These are phyloP conservation scores for Lasiosphaeria hispida DNA, from an alignment of 495 filamentous ascomycete species.

Conservation along the genomic window DNA sequence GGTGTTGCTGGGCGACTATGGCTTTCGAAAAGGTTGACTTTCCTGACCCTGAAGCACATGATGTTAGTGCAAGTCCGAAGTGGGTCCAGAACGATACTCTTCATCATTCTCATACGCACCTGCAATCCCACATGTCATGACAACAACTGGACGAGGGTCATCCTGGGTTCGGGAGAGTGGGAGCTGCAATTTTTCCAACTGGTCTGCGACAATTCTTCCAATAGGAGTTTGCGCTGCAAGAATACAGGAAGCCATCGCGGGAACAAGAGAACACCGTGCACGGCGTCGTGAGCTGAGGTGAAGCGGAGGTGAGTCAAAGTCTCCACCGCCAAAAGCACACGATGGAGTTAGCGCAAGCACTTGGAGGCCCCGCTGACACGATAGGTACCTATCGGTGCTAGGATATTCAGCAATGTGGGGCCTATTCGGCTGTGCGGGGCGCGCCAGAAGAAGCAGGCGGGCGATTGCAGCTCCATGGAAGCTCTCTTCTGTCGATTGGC, in stretches of 20 bases:
- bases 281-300: neutral
- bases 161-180: conserved; percentile 5
- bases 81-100: too few relatives aligned
- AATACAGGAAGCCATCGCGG: neutral
- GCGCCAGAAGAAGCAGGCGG: conserved; percentile 3
- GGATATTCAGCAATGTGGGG: too few relatives aligned
- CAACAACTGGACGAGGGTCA: conserved; percentile 12
- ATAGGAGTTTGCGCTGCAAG: neutral
- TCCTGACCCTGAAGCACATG: conserved; percentile 5
- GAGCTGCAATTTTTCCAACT: conserved; percentile 8
- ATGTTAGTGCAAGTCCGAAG: neutral
- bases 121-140: conserved; percentile 21
- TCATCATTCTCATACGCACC: neutral
- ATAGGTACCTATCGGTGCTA: too few relatives aligned
- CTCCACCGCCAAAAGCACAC: too few relatives aligned
- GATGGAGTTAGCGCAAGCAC: too few relatives aligned
- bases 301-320: too few relatives aligned
- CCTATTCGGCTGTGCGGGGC: conserved; percentile 4
- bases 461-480: neutral
- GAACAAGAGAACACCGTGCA: neutral
- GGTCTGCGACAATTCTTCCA: neutral
- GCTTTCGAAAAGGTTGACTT: conserved; percentile 19
- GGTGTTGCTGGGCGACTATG: conserved; percentile 6
- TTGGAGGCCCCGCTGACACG: too few relatives aligned
- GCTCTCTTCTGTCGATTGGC: neutral